Conservation (phyloP, 371 early-diverging fungal genomes). For the Mucor ambiguus region DNA sequence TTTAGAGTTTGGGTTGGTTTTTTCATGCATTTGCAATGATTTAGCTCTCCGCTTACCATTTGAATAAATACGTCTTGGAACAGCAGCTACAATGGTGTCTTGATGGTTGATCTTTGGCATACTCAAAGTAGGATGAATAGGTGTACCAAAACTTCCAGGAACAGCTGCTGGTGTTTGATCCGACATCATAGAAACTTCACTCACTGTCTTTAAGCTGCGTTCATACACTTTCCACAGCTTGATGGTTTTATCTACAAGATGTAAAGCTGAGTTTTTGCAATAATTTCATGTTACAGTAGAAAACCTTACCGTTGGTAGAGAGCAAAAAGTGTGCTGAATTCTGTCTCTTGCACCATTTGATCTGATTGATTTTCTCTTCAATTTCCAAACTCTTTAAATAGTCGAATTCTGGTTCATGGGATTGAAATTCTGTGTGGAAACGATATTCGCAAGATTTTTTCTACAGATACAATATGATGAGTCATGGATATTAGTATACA, state of each 20-base stretch:
- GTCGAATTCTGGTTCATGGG: conserved; percentile 96
- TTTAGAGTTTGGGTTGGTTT: background rate
- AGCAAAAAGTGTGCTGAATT: conserved; percentile 89
- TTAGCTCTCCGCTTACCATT: conserved; percentile 49
- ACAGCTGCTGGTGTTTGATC: conserved; percentile 27
- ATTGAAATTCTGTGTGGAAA: conserved; percentile 93
- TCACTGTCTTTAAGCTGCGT: conserved; percentile 78
- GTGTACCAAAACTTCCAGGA: conserved; percentile 7
- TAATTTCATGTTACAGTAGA: too few relatives aligned
- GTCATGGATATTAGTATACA: background rate
- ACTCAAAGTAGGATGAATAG: conserved; percentile 37
- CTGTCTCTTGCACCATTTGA: conserved; percentile 84
- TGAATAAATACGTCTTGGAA: conserved; percentile 81
- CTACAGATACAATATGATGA: conserved; percentile 36
- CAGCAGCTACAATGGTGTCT: conserved; percentile 85
- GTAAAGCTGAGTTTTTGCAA: background rate
- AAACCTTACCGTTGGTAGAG: conserved; percentile 80
- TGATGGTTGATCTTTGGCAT: conserved; percentile 79
- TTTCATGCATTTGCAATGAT: background rate
- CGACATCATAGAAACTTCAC: conserved; percentile 76
- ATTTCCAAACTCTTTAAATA: conserved; percentile 96
- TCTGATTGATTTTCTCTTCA: conserved; percentile 95
- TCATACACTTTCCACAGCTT: conserved; percentile 95
- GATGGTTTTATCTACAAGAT: conserved; percentile 81
- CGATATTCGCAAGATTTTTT: conserved; percentile 93